Base-by-base conservation (phyloP, 2,329 filamentous ascomycete species). In the Cytospora chrysosperma region DNA sequence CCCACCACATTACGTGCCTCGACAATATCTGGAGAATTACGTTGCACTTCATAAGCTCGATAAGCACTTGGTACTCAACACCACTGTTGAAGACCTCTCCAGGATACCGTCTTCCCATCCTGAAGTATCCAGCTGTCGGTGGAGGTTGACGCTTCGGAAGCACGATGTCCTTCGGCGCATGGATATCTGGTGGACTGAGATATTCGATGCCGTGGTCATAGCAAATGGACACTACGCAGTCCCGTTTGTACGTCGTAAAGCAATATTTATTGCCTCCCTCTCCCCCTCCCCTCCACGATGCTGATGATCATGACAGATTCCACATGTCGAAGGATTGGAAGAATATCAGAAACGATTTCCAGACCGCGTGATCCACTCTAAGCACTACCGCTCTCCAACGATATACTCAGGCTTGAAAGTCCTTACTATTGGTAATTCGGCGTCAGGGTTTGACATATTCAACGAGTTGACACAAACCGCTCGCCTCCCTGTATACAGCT, bases 11-110 rank as follows among this genome's bases (percentile, higher is more conserved):
- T 77, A 81, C 65, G 72, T 86, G 0, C 80, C 84, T 0, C 78
- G 79, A 2, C 82, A 85, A 67, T 86, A 85, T 61, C 76, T 87
- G 3, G 79, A 85, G 61, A 79, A 78, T 34, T 86, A 86, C 66
- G 83, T 86, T 66, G 79, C 84, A 0, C 63, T 70, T 0, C 82
- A 86, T 65, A 73, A 76, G 50, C 77, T 76, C 0, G 84, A 86
- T 65, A 59, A 68, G 0, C 71, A 79, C 2, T 70, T 87, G 0
- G 75, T 75, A 0, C 72, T 85, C 15, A 81, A 80, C 40, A 85
- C 82, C 0, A 83, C 83, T 0, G 78, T 85, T 1, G 79, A 85
- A 68, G 79, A 83, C 55, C 68, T 85, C 0, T 74, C 77, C 0
- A 73, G 69, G 15, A 65, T 80, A 0, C 66, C 70, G 0, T 30